Evolutionary conservation across 2,329 filamentous ascomycete genomes (phyloP).

Genomic region (Fusarium begoniae): DNA sequence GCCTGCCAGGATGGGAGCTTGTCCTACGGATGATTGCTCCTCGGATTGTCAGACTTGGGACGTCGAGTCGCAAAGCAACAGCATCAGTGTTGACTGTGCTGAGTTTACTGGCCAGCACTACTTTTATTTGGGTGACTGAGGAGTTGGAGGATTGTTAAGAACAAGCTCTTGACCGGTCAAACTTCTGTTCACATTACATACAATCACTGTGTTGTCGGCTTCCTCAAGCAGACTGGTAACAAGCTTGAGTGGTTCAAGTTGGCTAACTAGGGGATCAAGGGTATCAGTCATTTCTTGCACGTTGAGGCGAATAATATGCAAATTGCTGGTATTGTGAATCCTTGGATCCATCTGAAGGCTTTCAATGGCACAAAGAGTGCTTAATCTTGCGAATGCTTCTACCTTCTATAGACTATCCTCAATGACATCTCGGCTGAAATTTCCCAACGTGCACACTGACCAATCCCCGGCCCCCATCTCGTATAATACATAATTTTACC

Average conservation of each 20-base stretch:
- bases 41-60: slow-evolving; percentile 6
- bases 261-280: slow-evolving; percentile 15
- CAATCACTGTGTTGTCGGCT: slow-evolving; percentile 25
- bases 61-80: neutral
- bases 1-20: neutral
- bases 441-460: no score
- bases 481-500: neutral
- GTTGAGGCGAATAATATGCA: slow-evolving; percentile 33
- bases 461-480: no score
- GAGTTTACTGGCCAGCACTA: slow-evolving; percentile 12
- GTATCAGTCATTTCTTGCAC: slow-evolving; percentile 30
- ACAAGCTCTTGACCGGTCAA: slow-evolving; percentile 13
- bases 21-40: neutral
- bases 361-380: neutral
- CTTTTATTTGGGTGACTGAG: slow-evolving; percentile 2
- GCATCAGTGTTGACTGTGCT: neutral
- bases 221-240: slow-evolving; percentile 22
- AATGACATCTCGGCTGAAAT: neutral
- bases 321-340: slow-evolving; percentile 10
- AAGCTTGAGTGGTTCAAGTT: slow-evolving; percentile 29
- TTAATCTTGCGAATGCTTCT: neutral
- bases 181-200: slow-evolving; percentile 26
- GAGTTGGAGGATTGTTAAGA: no score
- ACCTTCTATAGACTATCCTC: neutral
- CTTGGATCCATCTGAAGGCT: slow-evolving; percentile 9